Conservation (phyloP, 1,139 yeast species). For the Suhomyces taliae region DNA sequence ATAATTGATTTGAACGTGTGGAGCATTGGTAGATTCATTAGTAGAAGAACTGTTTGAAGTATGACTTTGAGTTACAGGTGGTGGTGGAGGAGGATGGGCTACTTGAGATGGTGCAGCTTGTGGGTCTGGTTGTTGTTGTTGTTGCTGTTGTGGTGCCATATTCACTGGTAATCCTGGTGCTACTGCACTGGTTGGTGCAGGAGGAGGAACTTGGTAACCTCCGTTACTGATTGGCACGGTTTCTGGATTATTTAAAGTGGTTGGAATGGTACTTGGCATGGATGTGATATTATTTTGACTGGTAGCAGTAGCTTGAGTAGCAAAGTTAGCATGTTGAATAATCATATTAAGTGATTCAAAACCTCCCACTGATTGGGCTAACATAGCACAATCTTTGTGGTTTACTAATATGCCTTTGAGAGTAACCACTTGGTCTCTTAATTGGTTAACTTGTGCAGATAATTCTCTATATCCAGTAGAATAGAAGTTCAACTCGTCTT, state of each 20-base stretch:
- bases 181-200: conserved; percentile 9
- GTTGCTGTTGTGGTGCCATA: not conserved
- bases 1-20: conserved; percentile 5
- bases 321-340: conserved; percentile 33
- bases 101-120: not conserved
- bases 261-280: conserved; percentile 36
- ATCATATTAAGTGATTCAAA: conserved; percentile 34
- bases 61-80: not conserved
- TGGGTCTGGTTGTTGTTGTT: not conserved
- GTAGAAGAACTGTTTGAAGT: conserved; percentile 13
- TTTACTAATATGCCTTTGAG: conserved; percentile 41
- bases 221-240: not conserved
- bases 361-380: conserved; percentile 40
- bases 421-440: conserved; percentile 59
- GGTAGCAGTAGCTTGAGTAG: conserved; percentile 24
- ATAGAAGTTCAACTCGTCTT: conserved; percentile 68
- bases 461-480: conserved; percentile 71
- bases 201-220: conserved; percentile 8
- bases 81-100: not conserved
- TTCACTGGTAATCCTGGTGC: conserved; percentile 9
- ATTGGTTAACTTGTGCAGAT: conserved; percentile 54
- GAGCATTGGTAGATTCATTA: conserved; percentile 10
- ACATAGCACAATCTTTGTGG: conserved; percentile 42
- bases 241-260: conserved; percentile 23
- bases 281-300: conserved; percentile 21